phyloP scores from a whole-genome alignment of 2,329 filamentous ascomycete genomes.

The Harringtonia lauricola region DNA sequence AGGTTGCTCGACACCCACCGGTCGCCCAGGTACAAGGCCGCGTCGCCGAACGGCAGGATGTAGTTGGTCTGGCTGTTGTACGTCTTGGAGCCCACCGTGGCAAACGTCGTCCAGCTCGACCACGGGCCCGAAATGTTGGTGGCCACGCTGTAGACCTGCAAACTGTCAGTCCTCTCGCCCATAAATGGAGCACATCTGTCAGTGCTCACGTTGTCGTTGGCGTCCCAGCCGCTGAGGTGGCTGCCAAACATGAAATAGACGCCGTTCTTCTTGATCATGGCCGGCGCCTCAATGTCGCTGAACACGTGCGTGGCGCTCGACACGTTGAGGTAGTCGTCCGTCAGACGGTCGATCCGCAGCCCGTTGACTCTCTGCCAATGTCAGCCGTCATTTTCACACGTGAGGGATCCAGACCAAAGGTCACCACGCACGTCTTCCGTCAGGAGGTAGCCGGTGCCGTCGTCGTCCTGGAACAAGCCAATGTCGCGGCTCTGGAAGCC shows the following conservation, averaged over 20 bases:
- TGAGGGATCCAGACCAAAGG: too few relatives aligned
- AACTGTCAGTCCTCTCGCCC: background rate
- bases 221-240: slow-evolving; percentile 28
- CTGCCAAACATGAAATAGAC: slow-evolving; percentile 46
- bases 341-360: slow-evolving; percentile 14
- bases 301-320: slow-evolving; percentile 11
- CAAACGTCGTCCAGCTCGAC: slow-evolving; percentile 39
- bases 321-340: slow-evolving; percentile 13
- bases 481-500: slow-evolving; percentile 32
- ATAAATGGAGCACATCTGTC: background rate
- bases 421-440: slow-evolving; percentile 43
- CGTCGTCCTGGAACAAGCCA: slow-evolving; percentile 50
- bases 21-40: slow-evolving; percentile 42
- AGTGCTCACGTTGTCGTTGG: slow-evolving; percentile 35
- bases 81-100: slow-evolving; percentile 31
- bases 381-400: background rate
- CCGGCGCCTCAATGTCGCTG: slow-evolving; percentile 37
- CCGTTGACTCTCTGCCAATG: slow-evolving; percentile 11
- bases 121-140: background rate
- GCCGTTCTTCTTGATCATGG: slow-evolving; percentile 37
- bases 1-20: slow-evolving; percentile 42
- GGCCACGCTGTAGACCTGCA: slow-evolving; percentile 20
- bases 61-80: slow-evolving; percentile 41
- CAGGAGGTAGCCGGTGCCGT: slow-evolving; percentile 49
- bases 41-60: slow-evolving; percentile 23